Base-by-base conservation (phyloP, 78 protist species). In the Polysphondylium violaceum region DNA sequence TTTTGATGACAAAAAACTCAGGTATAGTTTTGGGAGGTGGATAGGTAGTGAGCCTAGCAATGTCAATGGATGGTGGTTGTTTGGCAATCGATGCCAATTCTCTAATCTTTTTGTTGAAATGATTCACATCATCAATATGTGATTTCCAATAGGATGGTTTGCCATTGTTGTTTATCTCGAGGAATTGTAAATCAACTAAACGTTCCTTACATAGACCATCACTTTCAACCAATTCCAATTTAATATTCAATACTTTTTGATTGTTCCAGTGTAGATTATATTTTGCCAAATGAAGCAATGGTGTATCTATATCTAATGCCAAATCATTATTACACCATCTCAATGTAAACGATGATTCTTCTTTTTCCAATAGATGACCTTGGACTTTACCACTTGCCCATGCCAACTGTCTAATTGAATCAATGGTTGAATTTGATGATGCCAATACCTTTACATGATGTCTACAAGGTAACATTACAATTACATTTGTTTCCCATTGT, bases 21-120 rank as follows among this genome's bases (percentile, higher is more conserved):
- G 90, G 90, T 2, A 83, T 83, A n/a, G 90, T 56, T 69, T 36
- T 25, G 19, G 90, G 90, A 12, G 90, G 90, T 44, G 90, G 90
- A 31, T 83, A 83, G 4, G 76, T 67, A 36, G 90, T 69, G 25
- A 69, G 38, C 2, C 90, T 59, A 11, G 90, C 90, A 27, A 31
- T 19, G 2, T 60, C 59, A 14, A 56, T 29, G 1, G 27, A 2
- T 27, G 25, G 36, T 16, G 55, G 51, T 41, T 31, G 77, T n/a
- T 41, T 23, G 16, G 60, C 63, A 4, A 83, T 12, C 14, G 17
- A 38, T n/a, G 90, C 90, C 41, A 83, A 38, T 5, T 58, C 65
- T 2, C 65, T 29, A 16, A 69, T 16, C 4, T 69, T 69, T 9
- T 23, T 40, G 41, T 83, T 83, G 78, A 83, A 83, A 11, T 61